These are phyloP conservation scores for Prunus yedoensis DNA, from an alignment of 331 rosid species.

Conservation along the genomic window DNA sequence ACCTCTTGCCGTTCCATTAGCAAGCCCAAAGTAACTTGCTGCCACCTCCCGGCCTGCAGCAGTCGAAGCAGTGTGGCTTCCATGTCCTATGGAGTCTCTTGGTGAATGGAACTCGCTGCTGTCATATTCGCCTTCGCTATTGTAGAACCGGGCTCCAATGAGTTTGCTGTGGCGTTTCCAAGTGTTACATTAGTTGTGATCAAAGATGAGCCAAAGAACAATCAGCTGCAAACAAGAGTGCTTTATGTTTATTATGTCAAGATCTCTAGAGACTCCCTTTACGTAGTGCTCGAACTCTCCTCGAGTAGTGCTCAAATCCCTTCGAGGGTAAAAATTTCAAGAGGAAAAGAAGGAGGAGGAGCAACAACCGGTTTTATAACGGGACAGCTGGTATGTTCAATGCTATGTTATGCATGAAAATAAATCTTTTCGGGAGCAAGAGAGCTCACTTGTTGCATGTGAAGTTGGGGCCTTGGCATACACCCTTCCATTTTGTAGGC, in stretches of 20 bases:
- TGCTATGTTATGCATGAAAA: no score
- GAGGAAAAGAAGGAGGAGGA: no score
- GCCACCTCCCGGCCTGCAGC: slow-evolving; percentile 26
- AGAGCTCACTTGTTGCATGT: slow-evolving; percentile 38
- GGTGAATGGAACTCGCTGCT: slow-evolving; percentile 16
- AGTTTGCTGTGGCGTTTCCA: slow-evolving; percentile 20
- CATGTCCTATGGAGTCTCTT: slow-evolving; percentile 30
- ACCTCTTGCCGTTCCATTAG: slow-evolving; percentile 27
- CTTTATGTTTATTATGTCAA: background rate
- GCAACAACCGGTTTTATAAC: no score
- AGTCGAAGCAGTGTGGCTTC: slow-evolving; percentile 36
- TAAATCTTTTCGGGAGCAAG: background rate
- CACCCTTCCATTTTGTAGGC: slow-evolving; percentile 34
- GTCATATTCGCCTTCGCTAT: background rate
- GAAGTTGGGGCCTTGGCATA: slow-evolving; percentile 31
- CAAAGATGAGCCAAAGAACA: background rate
- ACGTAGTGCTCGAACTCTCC: no score
- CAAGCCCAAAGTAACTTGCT: slow-evolving; percentile 27
- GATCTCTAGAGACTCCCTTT: background rate
- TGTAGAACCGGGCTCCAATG: slow-evolving; percentile 32
- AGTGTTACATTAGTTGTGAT: background rate
- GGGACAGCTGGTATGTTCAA: no score
- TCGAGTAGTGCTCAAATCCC: no score
- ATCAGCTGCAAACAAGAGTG: background rate
- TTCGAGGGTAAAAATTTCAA: background rate